Base-by-base conservation (phyloP, 2,329 filamentous ascomycete species). In the Emmonsiellopsis sp. region DNA sequence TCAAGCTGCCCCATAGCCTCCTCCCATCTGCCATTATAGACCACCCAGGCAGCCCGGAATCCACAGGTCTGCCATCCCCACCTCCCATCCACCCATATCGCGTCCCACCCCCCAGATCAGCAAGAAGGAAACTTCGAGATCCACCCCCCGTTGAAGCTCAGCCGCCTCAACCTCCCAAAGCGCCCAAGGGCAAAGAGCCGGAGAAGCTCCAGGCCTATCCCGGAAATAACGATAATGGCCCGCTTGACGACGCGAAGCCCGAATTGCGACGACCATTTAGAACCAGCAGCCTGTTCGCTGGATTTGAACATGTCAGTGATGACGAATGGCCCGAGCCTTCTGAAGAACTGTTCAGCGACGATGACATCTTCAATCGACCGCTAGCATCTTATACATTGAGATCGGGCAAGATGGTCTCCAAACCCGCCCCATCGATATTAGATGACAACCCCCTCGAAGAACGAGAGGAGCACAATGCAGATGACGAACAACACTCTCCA, bases 251-350 rank as follows among this genome's bases (percentile, higher is more conserved):
- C 37, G 52, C 52, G 11, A 79, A 77, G 51, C 77, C 78, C 2
- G 79, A 83, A 1, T 76, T 86, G 65, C 80, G 84, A 56, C 80
- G 85, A 13, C 86, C 87, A 1, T 84, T 87, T 63, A 79, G 88
- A 53, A 84, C 88, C 48, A 92, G 87, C 69, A 93, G 87, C 65
- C 74, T 94, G n/a, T 93, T 93, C 68, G 87, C 88, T 34, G 88
- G 88, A 0, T 93, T 94, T 60, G 87, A 92, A 46, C 82, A 81
- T 10, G 77, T 76, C 44, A 89, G 83, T 62, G 76, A 78, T 54
- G 46, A 49, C 13, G 70, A 71, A 57, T 54, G 53, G 7, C 59
- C 61, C 7, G 57, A 54, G 35, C 46, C 54, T 40, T 46, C 62
- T 15, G 54, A 61, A 6, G 69, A 71, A 42, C 61, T 73, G 16